phyloP scores from a whole-genome alignment of 2,329 filamentous ascomycete genomes.

The Aspergillus sp. region DNA sequence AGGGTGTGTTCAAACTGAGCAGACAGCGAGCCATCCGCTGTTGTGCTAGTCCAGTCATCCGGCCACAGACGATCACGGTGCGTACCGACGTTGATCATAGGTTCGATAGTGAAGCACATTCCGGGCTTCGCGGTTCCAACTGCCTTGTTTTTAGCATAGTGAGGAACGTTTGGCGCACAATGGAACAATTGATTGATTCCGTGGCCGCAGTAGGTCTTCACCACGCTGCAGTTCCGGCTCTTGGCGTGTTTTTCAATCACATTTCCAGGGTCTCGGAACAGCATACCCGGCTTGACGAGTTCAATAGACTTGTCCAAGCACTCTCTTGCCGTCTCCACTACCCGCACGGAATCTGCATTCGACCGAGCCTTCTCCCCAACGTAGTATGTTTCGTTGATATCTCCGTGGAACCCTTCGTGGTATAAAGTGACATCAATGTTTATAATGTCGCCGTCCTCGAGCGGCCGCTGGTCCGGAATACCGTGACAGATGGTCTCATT shows the following conservation, averaged over 20 bases:
- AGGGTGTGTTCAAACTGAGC: constrained; percentile 94
- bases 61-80: constrained; percentile 96
- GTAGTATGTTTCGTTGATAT: constrained; percentile 98
- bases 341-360: constrained; percentile 81
- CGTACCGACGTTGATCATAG: constrained; percentile 92
- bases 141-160: constrained; percentile 98
- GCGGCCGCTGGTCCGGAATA: constrained; percentile 84
- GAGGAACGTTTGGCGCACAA: constrained; percentile 87
- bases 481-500: constrained; percentile 99
- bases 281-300: constrained; percentile 86
- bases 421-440: constrained; percentile 97
- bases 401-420: constrained; percentile 91
- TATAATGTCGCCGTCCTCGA: constrained; percentile 91
- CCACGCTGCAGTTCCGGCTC: constrained; percentile 78
- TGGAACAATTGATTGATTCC: constrained; percentile 95
- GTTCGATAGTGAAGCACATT: constrained; percentile 99
- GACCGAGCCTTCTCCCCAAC: constrained; percentile 83
- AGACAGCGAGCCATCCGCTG: constrained; percentile 81
- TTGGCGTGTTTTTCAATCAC: constrained; percentile 96
- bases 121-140: constrained; percentile 90
- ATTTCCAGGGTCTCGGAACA: constrained; percentile 91
- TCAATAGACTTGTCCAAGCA: constrained; percentile 89
- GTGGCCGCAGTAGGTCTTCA: constrained; percentile 94
- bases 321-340: constrained; percentile 86
- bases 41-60: constrained; percentile 97